Evolutionary conservation across 2,329 filamentous ascomycete genomes (phyloP), one percentile per base, ranked within the genome.

Genomic region (Epichloe uncinata): DNA sequence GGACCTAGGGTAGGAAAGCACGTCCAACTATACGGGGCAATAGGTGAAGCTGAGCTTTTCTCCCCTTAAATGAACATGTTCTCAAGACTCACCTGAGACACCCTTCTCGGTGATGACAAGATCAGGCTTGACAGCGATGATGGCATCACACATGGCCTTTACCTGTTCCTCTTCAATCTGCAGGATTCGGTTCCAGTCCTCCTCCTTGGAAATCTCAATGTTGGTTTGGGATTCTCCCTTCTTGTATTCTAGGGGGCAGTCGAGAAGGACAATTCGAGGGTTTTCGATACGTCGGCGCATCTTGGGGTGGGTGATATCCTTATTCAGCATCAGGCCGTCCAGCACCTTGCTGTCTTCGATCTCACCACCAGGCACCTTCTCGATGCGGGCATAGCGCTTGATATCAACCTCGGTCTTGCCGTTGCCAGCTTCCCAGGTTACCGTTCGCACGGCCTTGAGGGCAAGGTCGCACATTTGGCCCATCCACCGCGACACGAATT

Each of bases 151-250:
- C 87, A 98, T 91, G 61, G 82, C 73, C 78, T 95, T 95, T 64
- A 98, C 85, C 70, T 98, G 93, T 74, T 97, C 91, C 74, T 98
- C 93, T 72, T 98, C 93, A 60, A 98, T 98, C 74, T 97, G 87
- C 66, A 98, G 72, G 63, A 98, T 95, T 57, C 90, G 85, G 72
- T 97, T 97, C 93, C 93, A 98, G 75, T 97, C 93, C 58, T 97
- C 93, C 73, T 98, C 93, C 74, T 96, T 97, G 64, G 80, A 86
- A 60, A 98, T 91, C 71, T 98, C 93, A 64, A 98, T 95, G 72
- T 97, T 96, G 45, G 93, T 98, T 69, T 97, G 91, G 52, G 89
- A 95, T 74, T 98, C 93, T 66, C 93, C 81, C 81, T 98, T 98
- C 78, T 98, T 98, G 77, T 98, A 98, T 74, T 98, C 93, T 52